A percentile compares a stretch with the other conserved stretches of the same genome.
phyloP scores from a whole-genome alignment of 164 flowering plant species.

The Magnolia changhungtana region DNA sequence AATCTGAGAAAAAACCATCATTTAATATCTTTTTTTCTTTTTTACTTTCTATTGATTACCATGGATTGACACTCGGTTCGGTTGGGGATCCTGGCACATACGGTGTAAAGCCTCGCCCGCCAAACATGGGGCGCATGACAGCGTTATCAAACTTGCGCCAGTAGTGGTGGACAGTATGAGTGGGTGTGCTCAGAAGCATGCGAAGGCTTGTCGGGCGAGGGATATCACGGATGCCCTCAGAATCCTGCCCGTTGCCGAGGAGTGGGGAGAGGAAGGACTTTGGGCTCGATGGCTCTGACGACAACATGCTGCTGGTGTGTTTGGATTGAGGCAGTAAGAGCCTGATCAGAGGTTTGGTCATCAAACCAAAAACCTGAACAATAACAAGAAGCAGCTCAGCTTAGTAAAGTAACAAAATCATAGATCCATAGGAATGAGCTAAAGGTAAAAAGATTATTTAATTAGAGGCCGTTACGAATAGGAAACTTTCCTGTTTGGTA shows the following conservation, averaged over 20 bases:
- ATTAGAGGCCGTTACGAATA: background rate
- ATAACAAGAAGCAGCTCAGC: background rate
- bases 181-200: constrained; percentile 55
- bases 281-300: constrained; percentile 57
- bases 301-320: constrained; percentile 32
- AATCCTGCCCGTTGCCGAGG: constrained; percentile 45
- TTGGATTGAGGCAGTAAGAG: constrained; percentile 48
- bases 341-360: constrained; percentile 77
- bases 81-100: constrained; percentile 79
- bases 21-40: background rate
- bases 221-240: constrained; percentile 20
- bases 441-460: background rate
- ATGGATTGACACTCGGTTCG: constrained; percentile 34
- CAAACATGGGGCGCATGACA: constrained; percentile 89
- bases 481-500: no score
- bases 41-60: constrained; percentile 11
- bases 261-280: constrained; percentile 65
- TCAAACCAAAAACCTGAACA: constrained; percentile 60
- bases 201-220: constrained; percentile 63
- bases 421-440: background rate
- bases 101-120: constrained; percentile 89
- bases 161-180: constrained; percentile 68
- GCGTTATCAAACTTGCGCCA: constrained; percentile 88
- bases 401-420: background rate
- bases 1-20: background rate